Base-by-base conservation (phyloP, 2,329 filamentous ascomycete genomes). In the Parastagonospora nodorum region DNA sequence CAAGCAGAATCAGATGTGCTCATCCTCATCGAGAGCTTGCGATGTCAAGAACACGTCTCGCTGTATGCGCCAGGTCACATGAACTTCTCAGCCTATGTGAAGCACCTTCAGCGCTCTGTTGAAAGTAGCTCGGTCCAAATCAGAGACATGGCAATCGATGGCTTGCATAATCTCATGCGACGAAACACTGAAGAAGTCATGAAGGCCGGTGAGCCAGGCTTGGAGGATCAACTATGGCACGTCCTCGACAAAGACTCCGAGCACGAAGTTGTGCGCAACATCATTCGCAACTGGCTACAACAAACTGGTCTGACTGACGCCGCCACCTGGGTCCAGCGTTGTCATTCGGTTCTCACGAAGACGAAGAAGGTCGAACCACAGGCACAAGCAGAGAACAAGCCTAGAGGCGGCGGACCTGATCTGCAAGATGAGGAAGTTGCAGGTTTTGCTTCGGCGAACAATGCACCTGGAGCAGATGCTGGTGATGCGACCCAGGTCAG, bases 351-450 rank as follows among this genome's bases (percentile, higher is more conserved):
- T 9, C 83, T 97, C 55, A 94, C 90, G 31, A 95, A 95, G 81
- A 96, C 90, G 0, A 86, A 90, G 58, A 82, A 83, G 28, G 89
- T 88, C 66, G 82, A 85, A 36, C 81, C 84, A 27, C 79, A 82
- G 37, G 71, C 78, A 5, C 75, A 75, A 14, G 69, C 73, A 9
- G 75, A 78, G 4, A 73, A 78, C 9, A 83, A 79, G 61, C 70
- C 75, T 6, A 80, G 78, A 42, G 77, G 55, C n/a, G 79, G 66
- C 4, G 79, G 83, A 10, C 82, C 90, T n/a, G 94, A 99, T 63
- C 76, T 97, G 0, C 89, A 93, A 56, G 94, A 99, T 68, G 94
- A 99, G 70, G 95, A 99, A 72, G 93, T 96, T 31, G 94, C 94
- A 45, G 94, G 94, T 0, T 97, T 99, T 67, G 92, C 92, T 29